Evolutionary conservation across 805 yeast species (phyloP).

Genomic region (Naumovozyma baii): DNA sequence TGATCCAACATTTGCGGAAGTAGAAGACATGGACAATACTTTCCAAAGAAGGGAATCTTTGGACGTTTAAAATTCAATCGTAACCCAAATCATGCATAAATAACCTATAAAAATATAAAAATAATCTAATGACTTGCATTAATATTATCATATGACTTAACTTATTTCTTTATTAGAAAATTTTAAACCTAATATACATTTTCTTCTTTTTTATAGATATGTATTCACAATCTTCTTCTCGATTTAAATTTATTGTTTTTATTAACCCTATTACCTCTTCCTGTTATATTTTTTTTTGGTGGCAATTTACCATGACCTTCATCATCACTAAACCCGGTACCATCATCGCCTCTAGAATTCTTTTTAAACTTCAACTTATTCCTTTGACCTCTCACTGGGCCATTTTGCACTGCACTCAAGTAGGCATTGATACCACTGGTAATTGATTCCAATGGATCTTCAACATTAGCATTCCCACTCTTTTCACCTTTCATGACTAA

Average conservation of each 20-base stretch:
- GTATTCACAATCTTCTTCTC: slow-evolving; percentile 17
- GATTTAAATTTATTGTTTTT: slow-evolving; percentile 26
- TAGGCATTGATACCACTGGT: slow-evolving; percentile 77
- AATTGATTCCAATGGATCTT: slow-evolving; percentile 39
- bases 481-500: slow-evolving; percentile 29
- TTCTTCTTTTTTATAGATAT: background rate
- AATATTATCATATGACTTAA: background rate
- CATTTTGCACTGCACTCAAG: slow-evolving; percentile 85
- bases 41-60: slow-evolving; percentile 28
- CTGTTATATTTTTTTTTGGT: slow-evolving; percentile 3
- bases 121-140: background rate
- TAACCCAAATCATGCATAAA: background rate
- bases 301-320: slow-evolving; percentile 27
- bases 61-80: slow-evolving; percentile 14
- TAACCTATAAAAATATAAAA: no score
- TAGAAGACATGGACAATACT: slow-evolving; percentile 27
- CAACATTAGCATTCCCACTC: slow-evolving; percentile 26
- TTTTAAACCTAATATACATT: background rate
- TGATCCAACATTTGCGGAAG: slow-evolving; percentile 22
- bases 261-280: slow-evolving; percentile 15
- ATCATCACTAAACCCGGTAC: slow-evolving; percentile 46
- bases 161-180: background rate
- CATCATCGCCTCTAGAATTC: slow-evolving; percentile 42
- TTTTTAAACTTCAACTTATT: slow-evolving; percentile 83
- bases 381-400: slow-evolving; percentile 88